phyloP scores from a whole-genome alignment of 2,329 filamentous ascomycete species.

The Penicillium sp. region DNA sequence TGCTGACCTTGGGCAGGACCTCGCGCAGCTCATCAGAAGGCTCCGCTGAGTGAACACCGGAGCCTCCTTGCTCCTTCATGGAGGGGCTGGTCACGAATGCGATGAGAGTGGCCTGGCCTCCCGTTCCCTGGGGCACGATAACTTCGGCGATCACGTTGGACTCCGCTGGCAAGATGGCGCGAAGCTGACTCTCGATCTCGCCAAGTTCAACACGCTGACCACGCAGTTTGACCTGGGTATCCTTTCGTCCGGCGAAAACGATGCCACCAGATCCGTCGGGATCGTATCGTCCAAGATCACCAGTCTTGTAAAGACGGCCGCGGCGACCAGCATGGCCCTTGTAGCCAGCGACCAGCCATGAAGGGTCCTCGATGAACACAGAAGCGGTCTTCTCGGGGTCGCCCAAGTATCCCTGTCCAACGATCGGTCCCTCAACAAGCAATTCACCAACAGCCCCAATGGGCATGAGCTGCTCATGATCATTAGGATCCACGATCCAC shows the following conservation, averaged over 20 bases:
- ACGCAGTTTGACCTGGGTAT: slow-evolving; percentile 44
- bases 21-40: slow-evolving; percentile 18
- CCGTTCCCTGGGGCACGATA: slow-evolving; percentile 36
- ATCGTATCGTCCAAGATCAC: slow-evolving; percentile 41
- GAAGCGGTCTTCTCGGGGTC: slow-evolving; percentile 38
- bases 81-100: slow-evolving; percentile 32
- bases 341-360: slow-evolving; percentile 36
- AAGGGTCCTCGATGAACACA: slow-evolving; percentile 39
- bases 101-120: slow-evolving; percentile 31
- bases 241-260: slow-evolving; percentile 41
- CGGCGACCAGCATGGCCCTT: slow-evolving; percentile 24
- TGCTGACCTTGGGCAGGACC: slow-evolving; percentile 22
- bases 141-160: slow-evolving; percentile 51
- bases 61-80: slow-evolving; percentile 16
- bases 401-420: slow-evolving; percentile 49
- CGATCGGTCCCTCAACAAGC: slow-evolving; percentile 49
- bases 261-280: slow-evolving; percentile 39
- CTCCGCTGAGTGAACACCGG: slow-evolving; percentile 1
- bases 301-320: slow-evolving; percentile 43
- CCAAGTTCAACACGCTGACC: slow-evolving; percentile 47
- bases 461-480: slow-evolving; percentile 39
- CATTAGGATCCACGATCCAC: slow-evolving; percentile 44
- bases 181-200: slow-evolving; percentile 41
- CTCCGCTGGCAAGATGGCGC: slow-evolving; percentile 28
- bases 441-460: slow-evolving; percentile 51